These are phyloP conservation scores for Colletotrichum sansevieriae DNA, from an alignment of 2,329 filamentous ascomycete species.

Conservation along the genomic window DNA sequence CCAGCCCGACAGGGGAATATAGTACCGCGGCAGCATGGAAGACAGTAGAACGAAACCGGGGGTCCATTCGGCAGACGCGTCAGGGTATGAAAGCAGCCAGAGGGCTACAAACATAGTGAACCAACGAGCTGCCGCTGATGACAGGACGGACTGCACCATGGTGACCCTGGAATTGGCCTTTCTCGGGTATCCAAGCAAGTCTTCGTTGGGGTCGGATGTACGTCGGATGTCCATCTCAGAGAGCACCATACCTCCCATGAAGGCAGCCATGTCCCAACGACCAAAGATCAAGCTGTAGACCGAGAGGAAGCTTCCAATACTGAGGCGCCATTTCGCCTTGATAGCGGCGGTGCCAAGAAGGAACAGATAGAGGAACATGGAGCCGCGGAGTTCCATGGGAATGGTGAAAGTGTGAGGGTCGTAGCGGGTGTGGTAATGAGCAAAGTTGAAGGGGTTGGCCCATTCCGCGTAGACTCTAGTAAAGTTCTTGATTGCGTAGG, in stretches of 20 bases:
- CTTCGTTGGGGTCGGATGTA: slow-evolving; percentile 33
- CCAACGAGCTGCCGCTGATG: slow-evolving; percentile 46
- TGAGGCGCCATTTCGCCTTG: slow-evolving; percentile 51
- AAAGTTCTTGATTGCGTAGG: slow-evolving; percentile 55
- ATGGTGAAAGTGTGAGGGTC: slow-evolving; percentile 58
- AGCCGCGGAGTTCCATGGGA: slow-evolving; percentile 57
- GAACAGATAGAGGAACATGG: slow-evolving; percentile 56
- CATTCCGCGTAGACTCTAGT: slow-evolving; percentile 54
- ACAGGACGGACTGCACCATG: slow-evolving; percentile 34
- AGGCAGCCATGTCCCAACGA: slow-evolving; percentile 57
- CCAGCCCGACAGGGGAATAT: slow-evolving; percentile 53
- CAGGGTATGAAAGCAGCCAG: slow-evolving; percentile 56
- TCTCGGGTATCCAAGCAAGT: slow-evolving; percentile 41
- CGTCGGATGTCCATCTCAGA: slow-evolving; percentile 54
- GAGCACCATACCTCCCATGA: slow-evolving; percentile 53
- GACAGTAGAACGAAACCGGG: slow-evolving; percentile 53
- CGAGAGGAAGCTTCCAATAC: slow-evolving; percentile 48
- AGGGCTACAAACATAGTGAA: slow-evolving; percentile 49
- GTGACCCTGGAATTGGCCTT: slow-evolving; percentile 20
- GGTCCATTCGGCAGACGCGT: slow-evolving; percentile 54
- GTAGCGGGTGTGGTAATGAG: slow-evolving; percentile 55
- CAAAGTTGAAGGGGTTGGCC: slow-evolving; percentile 57
- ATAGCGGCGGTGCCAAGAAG: slow-evolving; percentile 54
- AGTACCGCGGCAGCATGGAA: slow-evolving; percentile 52
- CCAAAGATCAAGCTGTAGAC: slow-evolving; percentile 52